Base-by-base conservation (phyloP, 192 early-diverging fungal genomes). In the Thoreauomyces humboldtii region DNA sequence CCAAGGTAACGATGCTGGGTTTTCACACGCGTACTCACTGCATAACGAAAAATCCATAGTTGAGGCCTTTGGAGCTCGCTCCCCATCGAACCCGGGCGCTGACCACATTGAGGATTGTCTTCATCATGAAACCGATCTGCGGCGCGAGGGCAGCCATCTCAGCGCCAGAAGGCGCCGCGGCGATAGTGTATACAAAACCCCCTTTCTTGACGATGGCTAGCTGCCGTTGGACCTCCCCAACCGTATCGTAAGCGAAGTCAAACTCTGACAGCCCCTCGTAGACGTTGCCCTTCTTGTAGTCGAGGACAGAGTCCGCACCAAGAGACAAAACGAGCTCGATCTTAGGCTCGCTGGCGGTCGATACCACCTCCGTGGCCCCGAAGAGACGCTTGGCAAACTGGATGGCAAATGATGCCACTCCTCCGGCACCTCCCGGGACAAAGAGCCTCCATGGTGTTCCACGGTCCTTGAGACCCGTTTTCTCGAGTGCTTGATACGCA, bases 241-340 rank as follows among this genome's bases (percentile, higher is more conserved):
- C 45, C 0, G 75, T 75, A 47, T 83, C 79, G 17, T 81, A 53
- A 5, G 54, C 73, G 33, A 75, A 64, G 55, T 81, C 79, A 3
- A 66, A 80, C 15, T 57, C 55, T 21, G 34, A 37, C 32, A 57
- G 35, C 33, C 11, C 36, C 6, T 59, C 58, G 32, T 65, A 56
- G 19, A 72, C 61, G 45, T 78, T 69, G 22, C 59, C 61, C 17
- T 55, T 67, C 15, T 51, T 83, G 66, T 87, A 88, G 46, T 88
- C 86, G 27, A 87, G 59, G 0, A 80, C 70, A 31, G 68, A 42
- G 53, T 87, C 85, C 0, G 85, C 83, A 2, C 86, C 86, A 36
- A 83, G 53, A 0, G 31, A 46, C 57, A 73, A 74, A 14, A 84
- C 79, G 12, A 81, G 51, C 37, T 72, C 60, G 11, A 72, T 61